Base-by-base conservation (phyloP, 2,329 filamentous ascomycete genomes). In the Escovopsis sp. region DNA sequence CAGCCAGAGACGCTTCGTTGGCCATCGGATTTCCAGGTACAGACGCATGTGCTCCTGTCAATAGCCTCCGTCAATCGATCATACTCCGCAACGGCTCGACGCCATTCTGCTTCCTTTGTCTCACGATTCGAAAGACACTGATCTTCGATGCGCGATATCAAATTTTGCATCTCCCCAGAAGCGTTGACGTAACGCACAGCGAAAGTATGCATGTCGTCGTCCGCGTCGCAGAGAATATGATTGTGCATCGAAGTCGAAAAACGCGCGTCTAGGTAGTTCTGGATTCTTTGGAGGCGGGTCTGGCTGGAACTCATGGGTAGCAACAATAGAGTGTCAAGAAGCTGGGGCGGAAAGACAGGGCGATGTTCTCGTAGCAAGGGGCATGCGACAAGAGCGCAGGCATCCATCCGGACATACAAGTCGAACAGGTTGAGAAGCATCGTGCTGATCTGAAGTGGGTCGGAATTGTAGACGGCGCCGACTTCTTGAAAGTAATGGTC, bases 271-370 rank as follows among this genome's bases (percentile, higher is more conserved):
- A 50, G 39, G 35, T 50, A 45, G 5, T 11, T 4, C 27, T 57
- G 50, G 2, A 55, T 46, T 5, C 14, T 2, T 0, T 64, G 59
- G 0, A 81, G 60, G 0, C 72, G 66, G 0, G 50, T 25, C 65
- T 83, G 68, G 9, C 76, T 68, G 2, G 50, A 35, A 1, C 57
- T 47, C 0, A 53, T 56, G 0, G 67, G 56, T 11, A 11, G 11
- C 0, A 83, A 48, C 4, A 76, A 70, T 0, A 84, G 58, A 3
- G 67, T 59, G 49, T 81, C 66, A 1, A 84, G 56, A 0, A 71
- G 50, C 3, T 67, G 59, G 0, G 68, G 56, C 0, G 54, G 47
- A 37, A 84, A 71, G 0, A 62, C 58, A 0, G 76, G 72, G 11
- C 70, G 60, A 40, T 70, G 78, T 0, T 72, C 56, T 0, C 39